Evolutionary conservation across 2,329 filamentous ascomycete genomes (phyloP), one percentile per base, ranked within the genome.

Genomic region (Ceratocystis destructans): DNA sequence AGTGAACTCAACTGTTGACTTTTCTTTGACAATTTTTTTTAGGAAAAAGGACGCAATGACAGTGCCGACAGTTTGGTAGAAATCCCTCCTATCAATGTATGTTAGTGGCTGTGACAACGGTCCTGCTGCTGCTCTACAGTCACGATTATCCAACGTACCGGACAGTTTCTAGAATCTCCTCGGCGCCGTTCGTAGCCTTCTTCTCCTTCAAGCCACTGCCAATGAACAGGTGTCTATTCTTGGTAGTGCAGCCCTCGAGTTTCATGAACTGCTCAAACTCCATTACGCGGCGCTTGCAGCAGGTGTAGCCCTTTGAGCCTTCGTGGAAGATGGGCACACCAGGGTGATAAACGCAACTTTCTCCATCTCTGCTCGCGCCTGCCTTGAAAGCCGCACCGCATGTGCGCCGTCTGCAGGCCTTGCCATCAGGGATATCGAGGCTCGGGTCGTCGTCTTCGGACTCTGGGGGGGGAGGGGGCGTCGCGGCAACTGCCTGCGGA

Each of bases 201-300:
- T 79, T 79, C 44, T 81, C 79, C 76, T 90, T 89, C 71, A 83
- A 84, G 70, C 85, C 89, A 70, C 80, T 87, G 3, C 89, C 89
- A 44, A 97, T 82, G 72, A 96, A 99, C 70, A 96, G 76, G 79
- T 99, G 94, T 68, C 83, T 81, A 55, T 81, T 79, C 76, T 92
- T 94, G 55, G 87, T 91, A 74, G 85, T 86, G 77, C 94, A 99
- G 1, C 94, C 94, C 71, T 89, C 86, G 68, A 99, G 93, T 76
- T 89, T 94, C 86, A 99, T 86, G 77, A 99, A 99, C 76, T 97
- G 88, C 75, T 99, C 92, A 76, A 99, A 99, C 74, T 99, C 94
- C 68, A 99, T 78, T 67, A 99, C 94, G 46, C 91, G 83, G 72
- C 90, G 82, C 83, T 97, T 97, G 79, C 94, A 99, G 80, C 94